Percentiles rank a stretch among this genome's conserved stretches.
Conservation (phyloP, 176 grass and related monocot species). For the Eremochloa ophiuroides region DNA sequence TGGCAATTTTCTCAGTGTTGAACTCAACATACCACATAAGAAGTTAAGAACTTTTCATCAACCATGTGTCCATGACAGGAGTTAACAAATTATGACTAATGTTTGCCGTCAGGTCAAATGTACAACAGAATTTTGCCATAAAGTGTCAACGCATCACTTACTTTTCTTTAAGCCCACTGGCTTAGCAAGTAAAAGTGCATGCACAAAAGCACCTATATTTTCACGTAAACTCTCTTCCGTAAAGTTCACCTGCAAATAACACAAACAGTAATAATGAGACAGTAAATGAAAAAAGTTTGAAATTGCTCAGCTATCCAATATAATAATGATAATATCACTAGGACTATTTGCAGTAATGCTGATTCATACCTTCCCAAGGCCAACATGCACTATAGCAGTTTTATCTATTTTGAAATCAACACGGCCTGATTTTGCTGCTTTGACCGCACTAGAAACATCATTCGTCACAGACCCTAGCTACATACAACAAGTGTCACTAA, state of each 20-base stretch:
- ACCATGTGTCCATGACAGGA: neutral
- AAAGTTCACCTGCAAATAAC: constrained; percentile 74
- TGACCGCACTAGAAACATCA: constrained; percentile 84
- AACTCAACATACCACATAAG: neutral
- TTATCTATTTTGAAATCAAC: constrained; percentile 99
- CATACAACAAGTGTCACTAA: constrained; percentile 28
- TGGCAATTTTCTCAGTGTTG: neutral
- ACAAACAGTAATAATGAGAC: constrained; percentile 28
- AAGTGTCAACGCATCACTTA: constrained; percentile 37
- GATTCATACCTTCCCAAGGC: constrained; percentile 91
- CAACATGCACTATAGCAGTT: constrained; percentile 98
- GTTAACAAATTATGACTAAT: constrained; percentile 12
- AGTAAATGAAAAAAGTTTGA: neutral
- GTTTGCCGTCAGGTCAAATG: constrained; percentile 11
- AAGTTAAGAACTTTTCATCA: neutral
- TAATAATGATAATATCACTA: constrained; percentile 5
- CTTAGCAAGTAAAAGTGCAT: constrained; percentile 95
- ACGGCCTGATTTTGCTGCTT: constrained; percentile 80
- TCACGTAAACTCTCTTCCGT: constrained; percentile 79
- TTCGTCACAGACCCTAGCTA: constrained; percentile 94
- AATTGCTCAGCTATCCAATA: neutral
- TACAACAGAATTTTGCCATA: neutral
- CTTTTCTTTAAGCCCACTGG: constrained; percentile 93
- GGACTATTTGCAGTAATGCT: neutral
- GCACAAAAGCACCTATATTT: constrained; percentile 96